A percentile compares a stretch with the other conserved stretches of the same genome.
Evolutionary conservation across 1,284 basidiomycete species (phyloP).

Genomic region (Ceratobasidium sp.): DNA sequence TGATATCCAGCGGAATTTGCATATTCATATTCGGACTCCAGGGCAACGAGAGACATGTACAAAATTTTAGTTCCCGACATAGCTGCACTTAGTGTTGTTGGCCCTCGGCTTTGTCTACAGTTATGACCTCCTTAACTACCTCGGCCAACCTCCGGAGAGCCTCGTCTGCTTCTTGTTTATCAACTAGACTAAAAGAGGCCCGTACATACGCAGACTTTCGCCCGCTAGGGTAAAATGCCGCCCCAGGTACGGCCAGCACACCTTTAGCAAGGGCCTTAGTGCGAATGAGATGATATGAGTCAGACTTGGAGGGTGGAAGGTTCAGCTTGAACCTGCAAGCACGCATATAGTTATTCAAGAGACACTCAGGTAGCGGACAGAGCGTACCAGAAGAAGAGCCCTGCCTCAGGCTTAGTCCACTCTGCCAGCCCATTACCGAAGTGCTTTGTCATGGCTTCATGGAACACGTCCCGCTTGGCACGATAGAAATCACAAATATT

Average conservation of each 20-base stretch:
- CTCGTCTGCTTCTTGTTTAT: slow-evolving; percentile 73
- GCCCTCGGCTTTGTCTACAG: too few relatives aligned
- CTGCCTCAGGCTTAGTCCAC: slow-evolving; percentile 87
- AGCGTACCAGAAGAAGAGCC: slow-evolving; percentile 88
- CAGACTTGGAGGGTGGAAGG: slow-evolving; percentile 58
- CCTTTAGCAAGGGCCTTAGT: slow-evolving; percentile 81
- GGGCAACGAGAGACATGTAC: too few relatives aligned
- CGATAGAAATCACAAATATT: slow-evolving; percentile 82
- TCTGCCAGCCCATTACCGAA: slow-evolving; percentile 75
- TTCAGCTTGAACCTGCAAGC: slow-evolving; percentile 69
- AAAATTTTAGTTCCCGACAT: too few relatives aligned
- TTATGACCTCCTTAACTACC: slow-evolving; percentile 59
- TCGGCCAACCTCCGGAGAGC: slow-evolving; percentile 72
- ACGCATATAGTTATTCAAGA: slow-evolving; percentile 11
- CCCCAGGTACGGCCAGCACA: slow-evolving; percentile 88
- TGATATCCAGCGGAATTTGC: too few relatives aligned
- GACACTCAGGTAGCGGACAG: not conserved
- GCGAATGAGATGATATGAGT: slow-evolving; percentile 79
- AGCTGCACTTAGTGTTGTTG: too few relatives aligned
- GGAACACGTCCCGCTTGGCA: slow-evolving; percentile 80
- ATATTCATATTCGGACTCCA: too few relatives aligned
- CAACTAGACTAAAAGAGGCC: slow-evolving; percentile 80
- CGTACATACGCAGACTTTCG: slow-evolving; percentile 75
- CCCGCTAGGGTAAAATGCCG: slow-evolving; percentile 75
- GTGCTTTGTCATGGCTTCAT: slow-evolving; percentile 74